Evolutionary conservation across 805 yeast species (phyloP).

Genomic region (Spathaspora hagerdaliae): DNA sequence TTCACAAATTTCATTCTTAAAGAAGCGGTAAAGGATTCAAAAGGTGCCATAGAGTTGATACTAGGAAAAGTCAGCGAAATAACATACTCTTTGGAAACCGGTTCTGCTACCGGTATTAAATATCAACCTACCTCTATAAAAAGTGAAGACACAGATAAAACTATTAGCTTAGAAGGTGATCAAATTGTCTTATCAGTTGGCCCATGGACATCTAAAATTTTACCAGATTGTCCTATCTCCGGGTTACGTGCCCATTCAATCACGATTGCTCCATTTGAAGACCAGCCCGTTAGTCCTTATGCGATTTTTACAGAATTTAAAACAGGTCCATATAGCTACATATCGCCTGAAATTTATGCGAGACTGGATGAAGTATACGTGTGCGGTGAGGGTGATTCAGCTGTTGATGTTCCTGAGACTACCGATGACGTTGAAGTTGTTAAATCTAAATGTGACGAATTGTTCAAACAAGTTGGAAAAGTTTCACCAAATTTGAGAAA

Average conservation of each 20-base stretch:
- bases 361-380: conserved; percentile 94
- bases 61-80: conserved; percentile 80
- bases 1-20: conserved; percentile 81
- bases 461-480: conserved; percentile 76
- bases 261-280: conserved; percentile 76
- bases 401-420: conserved; percentile 87
- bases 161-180: conserved; percentile 55
- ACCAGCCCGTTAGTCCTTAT: conserved; percentile 74
- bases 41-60: conserved; percentile 79
- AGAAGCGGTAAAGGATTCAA: conserved; percentile 63
- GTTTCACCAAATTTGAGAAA: conserved; percentile 63
- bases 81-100: conserved; percentile 55
- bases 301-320: conserved; percentile 92
- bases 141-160: conserved; percentile 22
- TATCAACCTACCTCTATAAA: conserved; percentile 47
- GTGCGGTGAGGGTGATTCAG: conserved; percentile 94
- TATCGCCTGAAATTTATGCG: conserved; percentile 92
- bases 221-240: conserved; percentile 91
- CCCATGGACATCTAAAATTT: conserved; percentile 91
- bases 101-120: conserved; percentile 68
- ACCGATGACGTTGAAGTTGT: conserved; percentile 91
- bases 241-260: conserved; percentile 95
- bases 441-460: conserved; percentile 80
- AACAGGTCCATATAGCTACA: conserved; percentile 61
- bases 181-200: conserved; percentile 86